Percentiles rank a stretch among this genome's conserved stretches.
These are phyloP conservation scores for Fusarium piperis DNA, from an alignment of 2,329 filamentous ascomycete species.

Conservation along the genomic window DNA sequence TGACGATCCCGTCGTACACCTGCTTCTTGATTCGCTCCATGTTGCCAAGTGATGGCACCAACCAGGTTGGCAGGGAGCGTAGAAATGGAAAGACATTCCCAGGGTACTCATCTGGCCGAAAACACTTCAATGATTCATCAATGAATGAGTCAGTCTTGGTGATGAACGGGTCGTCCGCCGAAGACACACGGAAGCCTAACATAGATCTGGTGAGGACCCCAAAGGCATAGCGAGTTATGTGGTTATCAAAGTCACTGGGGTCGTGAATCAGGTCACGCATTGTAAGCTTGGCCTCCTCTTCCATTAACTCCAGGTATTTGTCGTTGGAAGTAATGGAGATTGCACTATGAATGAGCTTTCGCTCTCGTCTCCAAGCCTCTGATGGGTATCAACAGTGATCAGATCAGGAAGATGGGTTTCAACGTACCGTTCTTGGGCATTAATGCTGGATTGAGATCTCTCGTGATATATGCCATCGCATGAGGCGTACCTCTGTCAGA, in stretches of 20 bases:
- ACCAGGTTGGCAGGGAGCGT: background rate
- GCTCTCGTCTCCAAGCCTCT: constrained; percentile 3
- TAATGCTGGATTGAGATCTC: background rate
- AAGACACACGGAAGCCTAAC: background rate
- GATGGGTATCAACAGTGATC: background rate
- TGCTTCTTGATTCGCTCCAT: background rate
- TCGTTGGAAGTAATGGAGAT: background rate
- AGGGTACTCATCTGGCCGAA: background rate
- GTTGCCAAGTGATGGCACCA: background rate
- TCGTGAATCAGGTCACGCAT: background rate
- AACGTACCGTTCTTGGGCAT: background rate
- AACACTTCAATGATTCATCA: background rate
- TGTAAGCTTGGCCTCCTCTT: background rate
- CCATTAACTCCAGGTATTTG: background rate
- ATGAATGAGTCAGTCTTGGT: background rate
- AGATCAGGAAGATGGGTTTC: too few species aligned
- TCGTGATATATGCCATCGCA: background rate
- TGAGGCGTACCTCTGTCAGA: background rate
- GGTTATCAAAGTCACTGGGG: background rate
- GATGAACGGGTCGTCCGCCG: background rate
- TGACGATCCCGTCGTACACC: background rate
- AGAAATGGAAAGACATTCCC: constrained; percentile 5
- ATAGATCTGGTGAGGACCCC: background rate
- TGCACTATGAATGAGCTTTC: background rate
- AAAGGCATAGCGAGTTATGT: background rate